These are phyloP conservation scores for Aspergillus latus DNA, from an alignment of 2,329 filamentous ascomycete genomes.

Conservation along the genomic window DNA sequence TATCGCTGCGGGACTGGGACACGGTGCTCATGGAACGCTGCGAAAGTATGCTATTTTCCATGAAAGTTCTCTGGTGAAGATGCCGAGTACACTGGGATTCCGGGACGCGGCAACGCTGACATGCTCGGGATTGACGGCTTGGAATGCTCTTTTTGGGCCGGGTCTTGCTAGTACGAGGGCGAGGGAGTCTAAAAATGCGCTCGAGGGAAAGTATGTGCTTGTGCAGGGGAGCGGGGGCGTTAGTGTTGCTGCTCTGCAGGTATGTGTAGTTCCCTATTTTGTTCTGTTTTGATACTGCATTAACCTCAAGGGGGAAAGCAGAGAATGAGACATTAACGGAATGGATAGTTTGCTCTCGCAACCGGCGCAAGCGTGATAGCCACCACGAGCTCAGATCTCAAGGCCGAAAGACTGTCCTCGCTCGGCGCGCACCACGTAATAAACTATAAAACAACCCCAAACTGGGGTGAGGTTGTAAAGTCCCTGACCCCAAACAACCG, in stretches of 20 bases:
- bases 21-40: constrained; percentile 49
- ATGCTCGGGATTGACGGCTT: constrained; percentile 50
- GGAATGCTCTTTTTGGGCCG: constrained; percentile 55
- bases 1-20: constrained; percentile 47
- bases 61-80: constrained; percentile 50
- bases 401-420: constrained; percentile 52
- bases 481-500: constrained; percentile 46
- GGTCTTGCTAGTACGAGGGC: constrained; percentile 24
- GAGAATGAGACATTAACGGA: background rate
- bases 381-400: constrained; percentile 54
- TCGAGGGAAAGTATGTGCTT: constrained; percentile 46
- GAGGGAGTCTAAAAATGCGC: constrained; percentile 22
- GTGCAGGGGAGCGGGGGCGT: constrained; percentile 57
- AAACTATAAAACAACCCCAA: constrained; percentile 55
- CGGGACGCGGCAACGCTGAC: constrained; percentile 49
- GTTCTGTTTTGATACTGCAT: no score
- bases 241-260: constrained; percentile 52
- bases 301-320: no score
- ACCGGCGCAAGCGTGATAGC: constrained; percentile 58
- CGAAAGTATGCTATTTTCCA: constrained; percentile 49
- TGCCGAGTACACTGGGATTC: constrained; percentile 49
- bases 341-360: constrained; percentile 39
- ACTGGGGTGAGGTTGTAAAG: constrained; percentile 57
- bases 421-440: constrained; percentile 58
- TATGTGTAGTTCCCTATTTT: constrained; percentile 4